These are phyloP conservation scores for Kodamaea arcana DNA, from an alignment of 1,139 yeast species.

Conservation along the genomic window DNA sequence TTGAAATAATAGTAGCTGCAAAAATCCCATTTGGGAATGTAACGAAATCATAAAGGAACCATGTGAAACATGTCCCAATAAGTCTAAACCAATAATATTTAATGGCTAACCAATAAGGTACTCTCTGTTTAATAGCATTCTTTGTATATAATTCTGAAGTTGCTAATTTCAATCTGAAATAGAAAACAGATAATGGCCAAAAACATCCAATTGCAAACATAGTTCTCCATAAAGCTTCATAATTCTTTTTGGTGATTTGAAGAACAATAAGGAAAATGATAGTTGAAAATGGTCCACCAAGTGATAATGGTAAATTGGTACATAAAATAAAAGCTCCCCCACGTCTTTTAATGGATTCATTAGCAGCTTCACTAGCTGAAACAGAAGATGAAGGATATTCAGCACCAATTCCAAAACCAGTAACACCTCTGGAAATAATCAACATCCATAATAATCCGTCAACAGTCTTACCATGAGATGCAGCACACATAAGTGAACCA, in stretches of 20 bases:
- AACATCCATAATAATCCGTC: slow-evolving; percentile 74
- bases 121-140: slow-evolving; percentile 44
- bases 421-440: slow-evolving; percentile 59
- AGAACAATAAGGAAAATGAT: slow-evolving; percentile 63
- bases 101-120: slow-evolving; percentile 51
- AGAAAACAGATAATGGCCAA: slow-evolving; percentile 71
- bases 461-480: slow-evolving; percentile 49
- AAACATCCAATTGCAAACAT: slow-evolving; percentile 71
- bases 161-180: slow-evolving; percentile 68
- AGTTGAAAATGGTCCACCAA: slow-evolving; percentile 78
- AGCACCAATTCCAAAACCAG: slow-evolving; percentile 76
- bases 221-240: slow-evolving; percentile 65
- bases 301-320: slow-evolving; percentile 66
- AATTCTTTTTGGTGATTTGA: slow-evolving; percentile 50
- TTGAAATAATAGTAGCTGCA: slow-evolving; percentile 45
- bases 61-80: slow-evolving; percentile 54
- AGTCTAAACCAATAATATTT: slow-evolving; percentile 54
- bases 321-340: slow-evolving; percentile 63
- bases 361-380: slow-evolving; percentile 71
- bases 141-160: slow-evolving; percentile 56
- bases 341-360: slow-evolving; percentile 55
- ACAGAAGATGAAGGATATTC: slow-evolving; percentile 72
- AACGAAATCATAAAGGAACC: slow-evolving; percentile 64
- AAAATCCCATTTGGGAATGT: slow-evolving; percentile 65
- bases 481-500: slow-evolving; percentile 56